Conservation (phyloP, 1,284 basidiomycete species). For the Omphalotus olearius region DNA sequence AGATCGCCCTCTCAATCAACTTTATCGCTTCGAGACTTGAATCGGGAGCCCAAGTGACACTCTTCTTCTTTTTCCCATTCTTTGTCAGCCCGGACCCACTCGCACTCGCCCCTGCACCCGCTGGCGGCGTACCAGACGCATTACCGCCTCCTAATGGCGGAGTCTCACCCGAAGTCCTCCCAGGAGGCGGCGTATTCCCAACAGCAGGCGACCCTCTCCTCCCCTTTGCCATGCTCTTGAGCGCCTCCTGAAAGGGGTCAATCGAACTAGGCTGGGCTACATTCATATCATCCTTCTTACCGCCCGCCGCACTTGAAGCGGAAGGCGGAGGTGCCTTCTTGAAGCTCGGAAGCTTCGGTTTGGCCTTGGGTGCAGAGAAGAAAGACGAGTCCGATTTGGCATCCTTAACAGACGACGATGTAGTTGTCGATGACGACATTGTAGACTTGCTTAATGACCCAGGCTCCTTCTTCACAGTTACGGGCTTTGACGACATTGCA, state of each 20-base stretch:
- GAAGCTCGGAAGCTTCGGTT: constrained; percentile 74
- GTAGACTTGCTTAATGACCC: constrained; percentile 13
- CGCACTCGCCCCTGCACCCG: constrained; percentile 28
- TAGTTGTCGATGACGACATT: constrained; percentile 20
- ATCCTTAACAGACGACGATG: constrained; percentile 52
- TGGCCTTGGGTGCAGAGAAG: constrained; percentile 80
- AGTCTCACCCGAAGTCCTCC: not conserved
- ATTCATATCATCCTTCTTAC: constrained; percentile 54
- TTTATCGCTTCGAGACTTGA: constrained; percentile 65
- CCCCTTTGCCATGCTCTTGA: constrained; percentile 66
- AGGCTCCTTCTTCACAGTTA: constrained; percentile 39
- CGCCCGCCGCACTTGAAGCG: constrained; percentile 15
- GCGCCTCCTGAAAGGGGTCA: constrained; percentile 75
- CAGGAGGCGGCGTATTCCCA: constrained; percentile 24
- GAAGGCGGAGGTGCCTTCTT: constrained; percentile 56
- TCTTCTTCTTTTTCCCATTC: constrained; percentile 63
- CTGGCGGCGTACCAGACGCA: constrained; percentile 6
- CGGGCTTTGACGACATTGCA: constrained; percentile 35
- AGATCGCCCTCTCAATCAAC: constrained; percentile 76
- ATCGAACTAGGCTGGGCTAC: constrained; percentile 73
- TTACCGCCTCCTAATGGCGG: not conserved
- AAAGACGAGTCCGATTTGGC: constrained; percentile 81
- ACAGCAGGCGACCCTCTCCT: constrained; percentile 40
- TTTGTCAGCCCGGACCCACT: constrained; percentile 30
- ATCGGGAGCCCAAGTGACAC: constrained; percentile 74